Evolutionary conservation across 108 stramenopile species (phyloP).

Genomic region (Parietichytrium sp.): DNA sequence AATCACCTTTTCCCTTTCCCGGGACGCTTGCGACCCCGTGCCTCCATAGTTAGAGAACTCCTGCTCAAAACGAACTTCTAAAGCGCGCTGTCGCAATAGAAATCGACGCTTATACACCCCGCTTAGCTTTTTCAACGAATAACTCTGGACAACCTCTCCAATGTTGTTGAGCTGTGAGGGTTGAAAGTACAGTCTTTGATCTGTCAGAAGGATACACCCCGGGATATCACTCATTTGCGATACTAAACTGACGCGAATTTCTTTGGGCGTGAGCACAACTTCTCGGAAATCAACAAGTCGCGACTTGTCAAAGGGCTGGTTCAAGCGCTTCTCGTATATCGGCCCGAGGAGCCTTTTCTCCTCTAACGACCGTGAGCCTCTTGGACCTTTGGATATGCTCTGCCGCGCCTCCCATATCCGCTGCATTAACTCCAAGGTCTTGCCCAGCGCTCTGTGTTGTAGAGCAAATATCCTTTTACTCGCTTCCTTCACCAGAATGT

Average conservation of each 20-base stretch:
- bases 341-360: slow-evolving; percentile 48
- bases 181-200: slow-evolving; percentile 57
- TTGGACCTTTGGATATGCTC: not conserved
- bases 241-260: slow-evolving; percentile 39
- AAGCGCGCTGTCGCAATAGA: slow-evolving; percentile 32
- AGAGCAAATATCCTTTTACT: slow-evolving; percentile 46
- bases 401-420: slow-evolving; percentile 42
- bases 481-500: slow-evolving; percentile 39
- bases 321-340: slow-evolving; percentile 43
- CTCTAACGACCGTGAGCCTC: not conserved
- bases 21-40: not conserved
- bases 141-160: slow-evolving; percentile 51
- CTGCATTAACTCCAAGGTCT: slow-evolving; percentile 36
- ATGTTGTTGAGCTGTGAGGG: slow-evolving; percentile 62
- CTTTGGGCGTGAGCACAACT: not conserved
- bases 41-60: not conserved
- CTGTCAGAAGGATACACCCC: slow-evolving; percentile 56
- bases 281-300: slow-evolving; percentile 61
- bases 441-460: slow-evolving; percentile 46
- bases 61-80: not conserved
- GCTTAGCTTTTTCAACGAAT: slow-evolving; percentile 30
- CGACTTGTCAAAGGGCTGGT: slow-evolving; percentile 48
- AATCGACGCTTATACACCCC: slow-evolving; percentile 47
- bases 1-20: not conserved
- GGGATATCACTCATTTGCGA: slow-evolving; percentile 50